Evolutionary conservation across 2,329 filamentous ascomycete species (phyloP).

Genomic region (Tolypocladium tropicale): DNA sequence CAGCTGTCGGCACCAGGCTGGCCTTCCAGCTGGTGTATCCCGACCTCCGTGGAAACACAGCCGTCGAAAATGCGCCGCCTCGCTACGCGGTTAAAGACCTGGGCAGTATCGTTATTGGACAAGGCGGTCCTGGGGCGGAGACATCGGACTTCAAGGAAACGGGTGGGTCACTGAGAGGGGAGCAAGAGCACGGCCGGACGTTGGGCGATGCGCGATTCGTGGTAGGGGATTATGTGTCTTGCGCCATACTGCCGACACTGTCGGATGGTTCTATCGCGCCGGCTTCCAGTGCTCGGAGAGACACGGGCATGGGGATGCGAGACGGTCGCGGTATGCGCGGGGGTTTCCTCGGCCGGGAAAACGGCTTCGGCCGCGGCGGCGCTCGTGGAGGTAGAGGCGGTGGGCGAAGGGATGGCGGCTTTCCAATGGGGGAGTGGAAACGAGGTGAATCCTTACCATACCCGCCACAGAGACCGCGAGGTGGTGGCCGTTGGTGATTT

Average conservation of each 20-base stretch:
- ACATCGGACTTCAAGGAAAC: slow-evolving; percentile 27
- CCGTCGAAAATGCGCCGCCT: slow-evolving; percentile 18
- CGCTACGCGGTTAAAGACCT: slow-evolving; percentile 72
- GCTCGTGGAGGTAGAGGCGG: slow-evolving; percentile 25
- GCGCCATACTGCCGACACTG: slow-evolving; percentile 67
- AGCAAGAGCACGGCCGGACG: slow-evolving; percentile 59
- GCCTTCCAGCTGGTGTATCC: slow-evolving; percentile 80
- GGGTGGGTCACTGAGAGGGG: slow-evolving; percentile 21
- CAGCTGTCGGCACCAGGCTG: slow-evolving; percentile 73
- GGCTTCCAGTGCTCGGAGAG: slow-evolving; percentile 28
- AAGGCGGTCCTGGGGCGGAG: slow-evolving; percentile 35
- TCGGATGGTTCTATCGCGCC: slow-evolving; percentile 65
- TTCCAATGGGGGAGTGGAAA: slow-evolving; percentile 52
- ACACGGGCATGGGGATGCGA: slow-evolving; percentile 8
- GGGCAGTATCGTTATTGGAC: slow-evolving; percentile 71
- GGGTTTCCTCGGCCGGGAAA: slow-evolving; percentile 13
- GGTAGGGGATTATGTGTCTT: slow-evolving; percentile 80
- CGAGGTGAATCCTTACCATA: slow-evolving; percentile 54
- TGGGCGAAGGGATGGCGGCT: slow-evolving; percentile 27
- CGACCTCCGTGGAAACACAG: slow-evolving; percentile 43
- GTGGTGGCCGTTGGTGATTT: slow-evolving; percentile 18
- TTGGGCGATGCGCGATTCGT: slow-evolving; percentile 71
- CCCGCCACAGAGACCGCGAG: slow-evolving; percentile 23
- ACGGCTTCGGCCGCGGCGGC: slow-evolving; percentile 21
- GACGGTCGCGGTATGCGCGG: slow-evolving; percentile 15